Percentiles rank a stretch among this genome's conserved stretches.
Conservation (phyloP, 176 grass and related monocot species). For the Aegilops umbellulata region DNA sequence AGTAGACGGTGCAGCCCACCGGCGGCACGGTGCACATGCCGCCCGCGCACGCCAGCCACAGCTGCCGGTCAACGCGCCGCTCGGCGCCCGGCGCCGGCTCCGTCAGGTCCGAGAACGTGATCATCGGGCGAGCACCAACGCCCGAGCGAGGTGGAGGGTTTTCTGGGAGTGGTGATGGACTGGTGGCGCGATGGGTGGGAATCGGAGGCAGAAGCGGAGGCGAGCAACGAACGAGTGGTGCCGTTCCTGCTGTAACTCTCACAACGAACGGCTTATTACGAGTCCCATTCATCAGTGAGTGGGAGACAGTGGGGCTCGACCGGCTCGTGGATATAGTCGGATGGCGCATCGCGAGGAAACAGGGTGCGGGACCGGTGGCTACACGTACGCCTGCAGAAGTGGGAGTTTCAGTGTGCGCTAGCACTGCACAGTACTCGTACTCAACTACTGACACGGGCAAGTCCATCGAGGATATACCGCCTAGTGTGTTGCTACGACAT, state of each 20-base stretch:
- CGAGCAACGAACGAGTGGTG: conserved; percentile 9
- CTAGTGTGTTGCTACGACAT: too few species aligned
- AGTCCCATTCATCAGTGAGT: too few species aligned
- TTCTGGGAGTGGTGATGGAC: conserved; percentile 3
- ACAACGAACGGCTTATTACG: too few species aligned
- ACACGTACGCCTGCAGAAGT: too few species aligned
- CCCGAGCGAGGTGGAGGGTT: background rate
- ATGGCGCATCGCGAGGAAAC: too few species aligned
- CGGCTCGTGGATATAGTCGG: too few species aligned
- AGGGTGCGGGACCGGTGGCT: too few species aligned
- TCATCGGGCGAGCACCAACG: conserved; percentile 34
- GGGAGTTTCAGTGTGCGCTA: too few species aligned
- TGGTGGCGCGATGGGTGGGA: background rate
- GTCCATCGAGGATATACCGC: too few species aligned
- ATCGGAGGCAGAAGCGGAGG: background rate
- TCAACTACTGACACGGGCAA: too few species aligned
- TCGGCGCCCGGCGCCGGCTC: conserved; percentile 50
- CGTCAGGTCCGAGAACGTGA: conserved; percentile 63
- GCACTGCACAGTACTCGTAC: too few species aligned
- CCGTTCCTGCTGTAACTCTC: conserved; percentile 5
- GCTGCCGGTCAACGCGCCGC: conserved; percentile 71
- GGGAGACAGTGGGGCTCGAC: too few species aligned
- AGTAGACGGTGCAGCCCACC: conserved; percentile 70
- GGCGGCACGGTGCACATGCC: conserved; percentile 87
- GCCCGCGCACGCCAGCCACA: conserved; percentile 94